These are phyloP conservation scores for Esteya vermicola DNA, from an alignment of 2,329 filamentous ascomycete species.

Conservation along the genomic window DNA sequence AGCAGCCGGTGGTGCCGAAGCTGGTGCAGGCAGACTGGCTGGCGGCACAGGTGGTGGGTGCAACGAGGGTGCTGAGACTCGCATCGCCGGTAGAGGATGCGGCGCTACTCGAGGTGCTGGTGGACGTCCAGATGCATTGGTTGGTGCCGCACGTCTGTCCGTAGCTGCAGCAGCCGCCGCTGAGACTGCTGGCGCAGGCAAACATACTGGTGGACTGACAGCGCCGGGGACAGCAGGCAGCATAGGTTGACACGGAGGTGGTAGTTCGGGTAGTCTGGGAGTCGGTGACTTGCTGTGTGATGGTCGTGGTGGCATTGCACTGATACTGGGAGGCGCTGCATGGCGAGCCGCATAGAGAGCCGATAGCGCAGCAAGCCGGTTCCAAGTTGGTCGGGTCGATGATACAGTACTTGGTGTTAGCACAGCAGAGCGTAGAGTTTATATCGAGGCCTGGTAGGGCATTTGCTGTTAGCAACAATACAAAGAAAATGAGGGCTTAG, in stretches of 20 bases:
- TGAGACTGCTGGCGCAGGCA: slow-evolving; percentile 26
- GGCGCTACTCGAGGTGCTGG: neutral
- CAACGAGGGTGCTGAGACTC: slow-evolving; percentile 19
- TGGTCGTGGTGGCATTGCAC: slow-evolving; percentile 15
- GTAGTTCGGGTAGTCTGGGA: slow-evolving; percentile 9
- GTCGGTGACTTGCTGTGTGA: slow-evolving; percentile 9
- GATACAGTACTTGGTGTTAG: slow-evolving; percentile 17
- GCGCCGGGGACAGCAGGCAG: slow-evolving; percentile 24
- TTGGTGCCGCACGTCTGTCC: slow-evolving; percentile 25
- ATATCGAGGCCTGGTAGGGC: slow-evolving; percentile 13
- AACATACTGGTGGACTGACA: slow-evolving; percentile 28
- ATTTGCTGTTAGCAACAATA: neutral
- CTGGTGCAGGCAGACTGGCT: slow-evolving; percentile 26
- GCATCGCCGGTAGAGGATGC: neutral
- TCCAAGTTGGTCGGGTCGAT: slow-evolving; percentile 12
- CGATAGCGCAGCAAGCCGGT: slow-evolving; percentile 18
- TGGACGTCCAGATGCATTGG: slow-evolving; percentile 19
- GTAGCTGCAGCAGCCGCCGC: slow-evolving; percentile 35
- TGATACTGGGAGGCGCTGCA: slow-evolving; percentile 17
- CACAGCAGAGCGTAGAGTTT: slow-evolving; percentile 14
- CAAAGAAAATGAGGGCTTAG: neutral
- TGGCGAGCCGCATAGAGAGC: slow-evolving; percentile 15
- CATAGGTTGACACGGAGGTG: slow-evolving; percentile 12
- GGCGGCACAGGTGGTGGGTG: slow-evolving; percentile 29
- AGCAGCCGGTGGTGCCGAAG: slow-evolving; percentile 34